Conservation (phyloP, 139 green algal species). For the Penium margaritaceum region DNA sequence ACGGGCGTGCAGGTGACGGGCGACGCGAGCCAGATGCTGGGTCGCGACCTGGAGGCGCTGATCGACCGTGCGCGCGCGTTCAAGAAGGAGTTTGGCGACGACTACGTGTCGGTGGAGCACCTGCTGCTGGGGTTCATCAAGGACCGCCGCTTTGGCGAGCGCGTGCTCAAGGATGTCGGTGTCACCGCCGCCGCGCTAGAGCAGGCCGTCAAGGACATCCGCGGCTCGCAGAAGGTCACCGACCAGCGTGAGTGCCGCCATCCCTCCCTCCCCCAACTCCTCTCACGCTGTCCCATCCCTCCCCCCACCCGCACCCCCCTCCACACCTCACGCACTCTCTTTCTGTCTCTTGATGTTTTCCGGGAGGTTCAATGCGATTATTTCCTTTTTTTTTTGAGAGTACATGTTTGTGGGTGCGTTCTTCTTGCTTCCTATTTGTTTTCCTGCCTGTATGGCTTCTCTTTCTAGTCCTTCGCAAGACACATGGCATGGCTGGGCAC, state of each 20-base stretch:
- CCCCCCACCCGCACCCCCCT: not conserved
- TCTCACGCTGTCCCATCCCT: not conserved
- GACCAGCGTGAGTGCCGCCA: slow-evolving; percentile 42
- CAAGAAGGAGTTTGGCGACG: slow-evolving; percentile 59
- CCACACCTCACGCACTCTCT: not conserved
- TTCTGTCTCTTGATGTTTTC: not conserved
- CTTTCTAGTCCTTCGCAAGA: too few species aligned
- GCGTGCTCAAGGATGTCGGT: slow-evolving; percentile 60
- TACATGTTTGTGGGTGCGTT: too few species aligned
- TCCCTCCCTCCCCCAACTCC: too few species aligned
- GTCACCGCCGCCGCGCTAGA: slow-evolving; percentile 68
- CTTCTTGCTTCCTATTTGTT: too few species aligned
- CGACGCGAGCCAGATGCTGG: slow-evolving; percentile 72
- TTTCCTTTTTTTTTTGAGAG: not conserved
- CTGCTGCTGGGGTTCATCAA: slow-evolving; percentile 75
- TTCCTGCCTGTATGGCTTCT: too few species aligned
- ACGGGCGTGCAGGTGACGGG: slow-evolving; percentile 58
- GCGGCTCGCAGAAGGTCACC: slow-evolving; percentile 66
- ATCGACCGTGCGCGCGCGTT: slow-evolving; percentile 71
- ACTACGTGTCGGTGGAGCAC: slow-evolving; percentile 88
- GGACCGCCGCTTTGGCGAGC: slow-evolving; percentile 68
- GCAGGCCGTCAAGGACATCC: slow-evolving; percentile 66
- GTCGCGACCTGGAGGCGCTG: slow-evolving; percentile 78
- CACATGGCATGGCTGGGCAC: too few species aligned
- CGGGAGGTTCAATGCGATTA: not conserved